Evolutionary conservation across 2,329 filamentous ascomycete genomes (phyloP), one percentile per base, ranked within the genome.

Genomic region (Mollisia scopiformis): DNA sequence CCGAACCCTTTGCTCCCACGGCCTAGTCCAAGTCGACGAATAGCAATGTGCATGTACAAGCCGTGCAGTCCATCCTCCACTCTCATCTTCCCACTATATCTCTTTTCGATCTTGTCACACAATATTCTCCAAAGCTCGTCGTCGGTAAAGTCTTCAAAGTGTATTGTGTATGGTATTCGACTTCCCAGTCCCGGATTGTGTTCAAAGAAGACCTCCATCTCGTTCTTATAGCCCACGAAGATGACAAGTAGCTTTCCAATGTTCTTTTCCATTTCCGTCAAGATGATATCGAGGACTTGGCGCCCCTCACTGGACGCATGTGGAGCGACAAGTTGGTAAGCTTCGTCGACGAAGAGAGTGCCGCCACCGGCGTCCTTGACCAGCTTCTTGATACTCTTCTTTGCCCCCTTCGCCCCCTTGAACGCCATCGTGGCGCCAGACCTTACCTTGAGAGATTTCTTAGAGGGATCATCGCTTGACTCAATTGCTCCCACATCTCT

Each of bases 321-420:
- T 0, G 82, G 81, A 0, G 83, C 84, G 0, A 84, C 80, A 0
- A 93, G 77, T 63, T 92, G 89, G 68, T 93, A 92, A 0, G 89
- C 89, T 71, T 93, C 89, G 62, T 94, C 90, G 23, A 93, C 88
- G 69, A 93, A 93, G 1, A 92, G 66, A 0, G 87, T 87, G 0
- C 90, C 90, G 0, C 89, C 90, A 84, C 77, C 5, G 84, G 0
- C 88, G 88, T 86, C 76, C 2, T 85, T 71, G 0, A 93, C 13
- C 6, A 33, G 30, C 13, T 33, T 13, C 30, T 33, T 6, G 30
- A 33, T 33, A 6, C 6, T 6, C 13, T 33, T 6, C 6, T 33
- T 33, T 6, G 30, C 30, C 6, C 13, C 13, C 6, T 33, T 6
- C 6, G 30, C 6, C 13, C 30, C 30, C n/a, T n/a, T n/a, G 13